phyloP scores from a whole-genome alignment of 2,329 filamentous ascomycete species.

The Xylariaceae sp. region DNA sequence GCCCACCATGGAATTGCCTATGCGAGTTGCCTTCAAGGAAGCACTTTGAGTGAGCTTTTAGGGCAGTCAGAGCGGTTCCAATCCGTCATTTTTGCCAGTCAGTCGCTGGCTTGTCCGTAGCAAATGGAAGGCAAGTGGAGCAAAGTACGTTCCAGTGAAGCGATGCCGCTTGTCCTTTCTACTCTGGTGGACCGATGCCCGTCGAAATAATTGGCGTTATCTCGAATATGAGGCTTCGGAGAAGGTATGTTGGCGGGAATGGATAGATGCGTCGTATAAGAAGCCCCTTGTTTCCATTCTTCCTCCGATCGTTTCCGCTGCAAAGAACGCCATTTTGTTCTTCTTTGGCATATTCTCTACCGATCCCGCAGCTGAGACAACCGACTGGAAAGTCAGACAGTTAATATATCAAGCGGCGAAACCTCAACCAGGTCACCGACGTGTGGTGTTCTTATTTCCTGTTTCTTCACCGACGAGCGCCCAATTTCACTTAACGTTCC shows the following conservation, averaged over 20 bases:
- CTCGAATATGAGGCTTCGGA: slow-evolving; percentile 14
- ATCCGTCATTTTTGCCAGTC: slow-evolving; percentile 5
- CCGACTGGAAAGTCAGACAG: slow-evolving; percentile 6
- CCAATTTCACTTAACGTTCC: slow-evolving; percentile 14
- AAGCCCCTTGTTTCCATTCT: slow-evolving; percentile 12
- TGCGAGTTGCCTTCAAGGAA: slow-evolving; percentile 16
- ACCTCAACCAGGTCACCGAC: slow-evolving; percentile 2
- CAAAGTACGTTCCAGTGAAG: slow-evolving; percentile 16
- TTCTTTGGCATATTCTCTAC: slow-evolving; percentile 8
- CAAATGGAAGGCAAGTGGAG: slow-evolving; percentile 23
- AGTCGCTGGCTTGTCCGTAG: slow-evolving; percentile 10
- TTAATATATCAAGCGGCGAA: slow-evolving; percentile 10
- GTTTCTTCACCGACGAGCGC: slow-evolving; percentile 23
- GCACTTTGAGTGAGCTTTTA: slow-evolving; percentile 15
- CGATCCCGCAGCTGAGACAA: slow-evolving; percentile 7
- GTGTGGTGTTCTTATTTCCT: slow-evolving; percentile 9
- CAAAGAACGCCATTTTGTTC: slow-evolving; percentile 5
- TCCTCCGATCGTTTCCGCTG: not conserved
- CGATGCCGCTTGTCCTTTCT: slow-evolving; percentile 14
- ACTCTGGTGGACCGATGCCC: slow-evolving; percentile 7
- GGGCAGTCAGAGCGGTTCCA: slow-evolving; percentile 13
- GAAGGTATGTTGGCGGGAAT: slow-evolving; percentile 7
- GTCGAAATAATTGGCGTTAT: slow-evolving; percentile 5
- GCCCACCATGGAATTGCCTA: slow-evolving; percentile 15
- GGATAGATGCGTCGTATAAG: slow-evolving; percentile 18